phyloP scores from a whole-genome alignment of 2,329 filamentous ascomycete genomes.

The Periconia digitata region DNA sequence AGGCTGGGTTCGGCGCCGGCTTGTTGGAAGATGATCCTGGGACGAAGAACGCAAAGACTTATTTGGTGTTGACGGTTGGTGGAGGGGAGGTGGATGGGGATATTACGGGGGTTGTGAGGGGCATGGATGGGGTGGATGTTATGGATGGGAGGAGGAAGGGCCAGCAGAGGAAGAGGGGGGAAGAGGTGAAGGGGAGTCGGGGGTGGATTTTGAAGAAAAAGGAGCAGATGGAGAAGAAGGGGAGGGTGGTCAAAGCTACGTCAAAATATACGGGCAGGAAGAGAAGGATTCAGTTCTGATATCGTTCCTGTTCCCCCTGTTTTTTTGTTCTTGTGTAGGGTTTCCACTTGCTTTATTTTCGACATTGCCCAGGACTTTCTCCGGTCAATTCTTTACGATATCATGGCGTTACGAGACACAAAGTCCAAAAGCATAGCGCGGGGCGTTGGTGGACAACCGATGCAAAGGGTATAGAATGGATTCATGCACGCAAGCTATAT shows the following conservation, averaged over 20 bases:
- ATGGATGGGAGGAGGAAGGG: constrained; percentile 55
- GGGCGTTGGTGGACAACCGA: constrained; percentile 31
- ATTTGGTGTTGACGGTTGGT: constrained; percentile 90
- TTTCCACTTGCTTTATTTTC: background rate
- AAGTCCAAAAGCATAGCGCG: constrained; percentile 43
- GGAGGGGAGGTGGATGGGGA: constrained; percentile 67
- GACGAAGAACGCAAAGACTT: constrained; percentile 96
- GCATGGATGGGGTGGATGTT: constrained; percentile 85
- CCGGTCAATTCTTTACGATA: constrained; percentile 1
- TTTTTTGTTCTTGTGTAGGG: background rate
- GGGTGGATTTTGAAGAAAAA: constrained; percentile 84
- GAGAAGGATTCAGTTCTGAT: constrained; percentile 74
- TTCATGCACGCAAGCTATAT: constrained; percentile 43
- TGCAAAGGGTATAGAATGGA: constrained; percentile 25
- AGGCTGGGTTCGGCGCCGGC: constrained; percentile 92
- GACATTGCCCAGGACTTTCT: too few species aligned
- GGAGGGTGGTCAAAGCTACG: constrained; percentile 87
- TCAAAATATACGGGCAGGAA: constrained; percentile 95
- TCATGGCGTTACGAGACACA: constrained; percentile 25
- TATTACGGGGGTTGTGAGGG: constrained; percentile 86
- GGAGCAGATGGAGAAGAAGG: constrained; percentile 91
- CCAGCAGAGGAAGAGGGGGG: constrained; percentile 56
- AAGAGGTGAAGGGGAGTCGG: constrained; percentile 78
- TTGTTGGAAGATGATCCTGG: constrained; percentile 93
- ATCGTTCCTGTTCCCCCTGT: background rate